These are phyloP conservation scores for Fusarium compactum DNA, from an alignment of 2,329 filamentous ascomycete genomes.

Conservation along the genomic window DNA sequence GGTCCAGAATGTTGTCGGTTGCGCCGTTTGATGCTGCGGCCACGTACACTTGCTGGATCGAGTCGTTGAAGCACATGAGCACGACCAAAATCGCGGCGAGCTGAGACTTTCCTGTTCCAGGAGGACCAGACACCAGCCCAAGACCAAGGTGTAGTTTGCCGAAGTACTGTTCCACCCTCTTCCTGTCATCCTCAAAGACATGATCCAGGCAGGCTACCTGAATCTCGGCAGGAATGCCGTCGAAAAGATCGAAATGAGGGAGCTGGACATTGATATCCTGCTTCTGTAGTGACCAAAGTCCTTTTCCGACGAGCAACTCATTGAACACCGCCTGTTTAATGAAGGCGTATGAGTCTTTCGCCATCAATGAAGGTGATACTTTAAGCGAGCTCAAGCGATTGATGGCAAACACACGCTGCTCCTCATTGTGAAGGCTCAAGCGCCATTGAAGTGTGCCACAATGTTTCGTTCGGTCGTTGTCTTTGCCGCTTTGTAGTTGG, in stretches of 20 bases:
- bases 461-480: accelerated
- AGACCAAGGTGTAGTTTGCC: neutral
- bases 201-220: neutral
- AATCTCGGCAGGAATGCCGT: accelerated
- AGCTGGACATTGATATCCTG: accelerated
- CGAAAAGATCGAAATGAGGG: neutral
- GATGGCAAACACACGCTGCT: neutral
- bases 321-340: neutral
- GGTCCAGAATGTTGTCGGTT: neutral
- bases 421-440: neutral
- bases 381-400: accelerated
- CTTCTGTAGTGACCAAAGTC: neutral
- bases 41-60: neutral
- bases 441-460: accelerated
- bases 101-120: slow-evolving; percentile 1
- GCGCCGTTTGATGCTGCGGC: neutral
- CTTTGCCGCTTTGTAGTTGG: neutral
- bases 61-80: neutral
- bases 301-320: neutral
- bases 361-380: accelerated
- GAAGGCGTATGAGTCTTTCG: accelerated
- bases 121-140: neutral
- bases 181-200: neutral
- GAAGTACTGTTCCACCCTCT: neutral
- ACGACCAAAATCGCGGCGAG: neutral